Evolutionary conservation across 495 filamentous ascomycete species (phyloP).

Genomic region (Tuber calosporum): DNA sequence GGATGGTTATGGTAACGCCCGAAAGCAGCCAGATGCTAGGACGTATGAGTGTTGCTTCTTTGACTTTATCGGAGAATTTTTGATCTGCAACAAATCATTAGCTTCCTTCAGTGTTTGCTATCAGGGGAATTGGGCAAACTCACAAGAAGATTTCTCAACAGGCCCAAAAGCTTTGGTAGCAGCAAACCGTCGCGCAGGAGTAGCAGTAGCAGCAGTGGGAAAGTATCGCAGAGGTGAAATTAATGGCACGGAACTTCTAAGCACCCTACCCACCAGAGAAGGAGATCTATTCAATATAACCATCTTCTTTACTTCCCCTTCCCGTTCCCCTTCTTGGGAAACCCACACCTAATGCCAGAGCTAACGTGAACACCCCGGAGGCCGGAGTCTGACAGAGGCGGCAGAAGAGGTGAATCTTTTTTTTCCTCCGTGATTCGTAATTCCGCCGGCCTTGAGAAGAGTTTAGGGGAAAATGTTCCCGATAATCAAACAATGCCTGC

Average conservation of each 20-base stretch:
- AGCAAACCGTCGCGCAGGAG: neutral
- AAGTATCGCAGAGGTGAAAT: neutral
- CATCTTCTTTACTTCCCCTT: neutral
- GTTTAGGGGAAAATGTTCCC: neutral
- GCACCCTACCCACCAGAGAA: neutral
- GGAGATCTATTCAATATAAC: conserved; percentile 4
- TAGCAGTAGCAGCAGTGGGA: neutral
- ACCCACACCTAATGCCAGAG: neutral
- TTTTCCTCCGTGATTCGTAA: neutral
- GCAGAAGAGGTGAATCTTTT: neutral
- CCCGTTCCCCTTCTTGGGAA: neutral
- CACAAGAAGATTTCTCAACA: neutral
- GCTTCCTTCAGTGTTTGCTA: neutral
- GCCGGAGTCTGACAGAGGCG: neutral
- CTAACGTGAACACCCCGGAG: neutral
- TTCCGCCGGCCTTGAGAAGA: neutral
- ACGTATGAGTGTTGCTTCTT: conserved; percentile 29
- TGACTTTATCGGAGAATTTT: conserved; percentile 22
- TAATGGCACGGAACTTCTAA: neutral
- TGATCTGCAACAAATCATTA: conserved; percentile 14
- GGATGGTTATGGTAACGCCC: conserved; percentile 26
- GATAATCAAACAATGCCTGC: neutral
- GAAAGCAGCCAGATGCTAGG: conserved; percentile 35
- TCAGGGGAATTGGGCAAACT: neutral
- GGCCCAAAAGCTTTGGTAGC: neutral